Conservation (phyloP, 1,284 basidiomycete species). For the Inonotus hispidus region DNA sequence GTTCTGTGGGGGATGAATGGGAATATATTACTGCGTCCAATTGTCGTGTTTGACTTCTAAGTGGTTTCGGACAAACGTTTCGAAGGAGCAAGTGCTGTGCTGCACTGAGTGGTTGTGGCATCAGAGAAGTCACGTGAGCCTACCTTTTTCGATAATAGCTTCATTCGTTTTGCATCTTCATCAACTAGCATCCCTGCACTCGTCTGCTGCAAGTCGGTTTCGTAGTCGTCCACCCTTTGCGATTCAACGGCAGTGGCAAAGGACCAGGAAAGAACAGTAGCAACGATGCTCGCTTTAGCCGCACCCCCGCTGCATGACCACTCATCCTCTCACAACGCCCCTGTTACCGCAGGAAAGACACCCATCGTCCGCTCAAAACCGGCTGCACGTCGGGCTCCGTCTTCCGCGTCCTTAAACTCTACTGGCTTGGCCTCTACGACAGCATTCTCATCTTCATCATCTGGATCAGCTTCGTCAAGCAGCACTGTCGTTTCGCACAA, state of each 20-base stretch:
- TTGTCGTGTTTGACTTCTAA: not conserved
- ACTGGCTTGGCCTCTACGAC: constrained; percentile 24
- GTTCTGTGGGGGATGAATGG: too few relatives aligned
- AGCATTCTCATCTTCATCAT: constrained; percentile 21
- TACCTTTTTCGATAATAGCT: not conserved
- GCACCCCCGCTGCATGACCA: constrained; percentile 27
- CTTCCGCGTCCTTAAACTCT: constrained; percentile 20
- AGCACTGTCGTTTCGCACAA: constrained; percentile 23
- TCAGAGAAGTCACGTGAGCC: not conserved
- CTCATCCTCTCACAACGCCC: constrained; percentile 25
- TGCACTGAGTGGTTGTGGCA: not conserved
- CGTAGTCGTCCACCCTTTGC: not conserved
- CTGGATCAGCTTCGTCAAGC: constrained; percentile 16
- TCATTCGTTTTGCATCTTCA: constrained; percentile 1
- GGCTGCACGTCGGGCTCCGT: constrained; percentile 7
- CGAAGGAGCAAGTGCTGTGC: not conserved
- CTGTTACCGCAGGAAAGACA: constrained; percentile 14
- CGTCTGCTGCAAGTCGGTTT: not conserved
- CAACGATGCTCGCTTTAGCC: constrained; percentile 29
- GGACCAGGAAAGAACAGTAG: not conserved
- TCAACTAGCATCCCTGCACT: constrained; percentile 1
- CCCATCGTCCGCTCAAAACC: constrained; percentile 11
- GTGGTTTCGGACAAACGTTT: not conserved
- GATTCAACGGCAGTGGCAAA: not conserved
- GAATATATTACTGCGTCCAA: not conserved